These are phyloP conservation scores for Nigrospora osmanthi DNA, from an alignment of 2,329 filamentous ascomycete genomes.

Conservation along the genomic window DNA sequence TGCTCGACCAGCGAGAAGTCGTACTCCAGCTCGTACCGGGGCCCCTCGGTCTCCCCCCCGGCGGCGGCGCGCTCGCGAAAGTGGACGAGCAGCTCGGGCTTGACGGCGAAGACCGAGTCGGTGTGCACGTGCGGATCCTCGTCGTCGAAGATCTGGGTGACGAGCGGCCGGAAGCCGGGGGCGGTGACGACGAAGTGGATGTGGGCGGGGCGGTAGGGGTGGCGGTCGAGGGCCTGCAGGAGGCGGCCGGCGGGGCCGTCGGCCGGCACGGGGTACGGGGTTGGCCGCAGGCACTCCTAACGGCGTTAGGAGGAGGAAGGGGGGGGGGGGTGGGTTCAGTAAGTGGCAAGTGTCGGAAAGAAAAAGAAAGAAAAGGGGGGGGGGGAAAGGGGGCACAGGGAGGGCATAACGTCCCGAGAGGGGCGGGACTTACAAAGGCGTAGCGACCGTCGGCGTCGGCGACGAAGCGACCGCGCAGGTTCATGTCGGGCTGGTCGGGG, in stretches of 20 bases:
- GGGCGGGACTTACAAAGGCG: slow-evolving; percentile 36
- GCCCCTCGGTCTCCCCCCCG: slow-evolving; percentile 41
- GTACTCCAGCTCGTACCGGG: slow-evolving; percentile 52
- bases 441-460: slow-evolving; percentile 61
- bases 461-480: slow-evolving; percentile 64
- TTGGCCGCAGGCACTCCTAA: slow-evolving; percentile 43
- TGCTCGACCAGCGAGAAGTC: slow-evolving; percentile 26
- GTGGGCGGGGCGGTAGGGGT: slow-evolving; percentile 50
- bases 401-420: too few relatives aligned
- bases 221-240: slow-evolving; percentile 44
- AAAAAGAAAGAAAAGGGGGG: too few relatives aligned
- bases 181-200: slow-evolving; percentile 47
- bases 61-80: slow-evolving; percentile 29
- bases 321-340: too few relatives aligned
- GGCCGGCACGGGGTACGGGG: slow-evolving; percentile 41
- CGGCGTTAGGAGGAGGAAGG: too few relatives aligned
- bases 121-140: slow-evolving; percentile 51
- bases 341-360: too few relatives aligned
- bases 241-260: slow-evolving; percentile 47
- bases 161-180: slow-evolving; percentile 42
- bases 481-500: slow-evolving; percentile 60
- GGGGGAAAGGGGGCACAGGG: too few relatives aligned
- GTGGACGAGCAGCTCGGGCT: slow-evolving; percentile 37
- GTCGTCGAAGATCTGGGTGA: slow-evolving; percentile 67
- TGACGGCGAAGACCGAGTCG: slow-evolving; percentile 47